phyloP scores from a whole-genome alignment of 352 stramenopile species.

The Phytophthora sp. region DNA sequence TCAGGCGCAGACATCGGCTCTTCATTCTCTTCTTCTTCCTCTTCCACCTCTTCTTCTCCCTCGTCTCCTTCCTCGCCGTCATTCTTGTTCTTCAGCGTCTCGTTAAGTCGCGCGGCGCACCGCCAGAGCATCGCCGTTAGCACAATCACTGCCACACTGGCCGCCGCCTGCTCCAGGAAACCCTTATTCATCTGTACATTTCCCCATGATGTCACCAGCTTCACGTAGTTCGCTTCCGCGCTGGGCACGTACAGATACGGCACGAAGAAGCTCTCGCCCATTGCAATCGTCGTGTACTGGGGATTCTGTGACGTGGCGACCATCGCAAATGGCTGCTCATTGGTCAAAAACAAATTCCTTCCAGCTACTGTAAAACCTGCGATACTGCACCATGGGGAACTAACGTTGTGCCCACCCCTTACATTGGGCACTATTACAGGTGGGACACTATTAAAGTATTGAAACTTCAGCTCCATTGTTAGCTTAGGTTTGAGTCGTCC shows the following conservation, averaged over 20 bases:
- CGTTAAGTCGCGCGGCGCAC: conserved; percentile 40
- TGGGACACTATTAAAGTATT: too few relatives aligned
- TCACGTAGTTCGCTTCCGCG: conserved; percentile 57
- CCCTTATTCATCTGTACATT: conserved; percentile 66
- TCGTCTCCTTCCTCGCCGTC: conserved; percentile 14
- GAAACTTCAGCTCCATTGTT: too few relatives aligned
- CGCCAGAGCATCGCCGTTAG: conserved; percentile 48
- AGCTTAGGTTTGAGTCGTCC: too few relatives aligned
- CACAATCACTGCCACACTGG: conserved; percentile 42
- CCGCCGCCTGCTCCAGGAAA: conserved; percentile 45
- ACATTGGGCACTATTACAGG: too few relatives aligned
- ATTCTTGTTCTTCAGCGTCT: conserved; percentile 39
- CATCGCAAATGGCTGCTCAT: background rate
- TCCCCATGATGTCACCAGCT: conserved; percentile 75
- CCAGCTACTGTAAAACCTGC: too few relatives aligned
- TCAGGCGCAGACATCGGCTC: conserved; percentile 50
- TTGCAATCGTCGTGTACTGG: conserved; percentile 19
- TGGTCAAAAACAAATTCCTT: conserved; percentile 12
- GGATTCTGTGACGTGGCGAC: conserved; percentile 25
- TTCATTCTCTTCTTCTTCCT: conserved; percentile 27
- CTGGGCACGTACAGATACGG: conserved; percentile 81
- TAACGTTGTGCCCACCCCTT: too few relatives aligned
- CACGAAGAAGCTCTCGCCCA: conserved; percentile 56
- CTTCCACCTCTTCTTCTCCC: conserved; percentile 12
- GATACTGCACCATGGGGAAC: too few relatives aligned